Base-by-base conservation (phyloP, 2,329 filamentous ascomycete species). In the Fusarium napiforme region DNA sequence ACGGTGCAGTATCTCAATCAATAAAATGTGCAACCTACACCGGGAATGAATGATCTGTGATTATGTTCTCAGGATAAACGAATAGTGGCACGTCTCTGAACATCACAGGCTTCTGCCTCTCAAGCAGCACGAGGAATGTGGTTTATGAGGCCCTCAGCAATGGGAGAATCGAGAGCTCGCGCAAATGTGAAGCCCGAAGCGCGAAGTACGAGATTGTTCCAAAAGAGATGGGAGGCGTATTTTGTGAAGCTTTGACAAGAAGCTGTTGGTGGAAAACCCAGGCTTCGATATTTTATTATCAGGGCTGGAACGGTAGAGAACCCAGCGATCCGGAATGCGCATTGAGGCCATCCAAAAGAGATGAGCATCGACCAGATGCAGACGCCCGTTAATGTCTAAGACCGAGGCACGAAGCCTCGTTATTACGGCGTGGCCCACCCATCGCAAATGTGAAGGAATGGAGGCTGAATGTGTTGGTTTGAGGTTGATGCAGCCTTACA, bases 401-500 rank as follows among this genome's bases (percentile, higher is more conserved):
- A 45, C 49, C 23, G 26, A 16, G 21, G 42, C 28, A 55, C 28
- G 32, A 60, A 43, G 30, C 47, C 30, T 56, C 19, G 21, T 43
- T 57, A 32, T 32, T 42, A 34, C 37, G 19, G 55, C 19, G 10
- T 19, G 21, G 39, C 40, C 53, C 34, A 59, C 40, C 26, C 16
- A 28, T 46, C 19, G 21, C 26, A 47, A 34, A 30, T 28, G 16
- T 50, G 32, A 40, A 55, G 57, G 53, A 65, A 70, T 65, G 65
- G 36, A 53, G 65, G 65, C 52, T 57, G 40, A 62, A 46, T 64
- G 23, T 64, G 32, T 43, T 64, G 39, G 47, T 66, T 37, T 52
- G 60, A 60, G 55, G 36, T 69, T 58, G 45, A 66, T 61, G 26
- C 18, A 34, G 36, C 59, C 28, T 46, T 56, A 40, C 42, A 52